Conservation (phyloP, 805 yeast genomes). For the Myxozyma kluyveri region DNA sequence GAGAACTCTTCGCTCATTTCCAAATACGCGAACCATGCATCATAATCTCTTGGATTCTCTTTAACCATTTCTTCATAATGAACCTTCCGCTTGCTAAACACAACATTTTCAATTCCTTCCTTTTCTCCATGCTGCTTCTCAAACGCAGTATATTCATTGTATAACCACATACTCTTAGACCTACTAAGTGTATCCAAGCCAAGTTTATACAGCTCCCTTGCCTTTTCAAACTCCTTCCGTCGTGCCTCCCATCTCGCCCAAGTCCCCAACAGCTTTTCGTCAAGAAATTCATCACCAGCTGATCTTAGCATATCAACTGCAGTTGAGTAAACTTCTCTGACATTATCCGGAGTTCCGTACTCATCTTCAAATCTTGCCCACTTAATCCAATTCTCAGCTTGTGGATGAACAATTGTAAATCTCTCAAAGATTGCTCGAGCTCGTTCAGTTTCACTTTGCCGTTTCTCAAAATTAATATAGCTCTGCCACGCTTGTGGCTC, state of each 20-base stretch:
- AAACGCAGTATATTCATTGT: conserved; percentile 51
- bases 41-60: conserved; percentile 57
- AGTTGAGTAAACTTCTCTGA: conserved; percentile 63
- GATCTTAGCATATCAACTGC: conserved; percentile 55
- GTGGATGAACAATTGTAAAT: conserved; percentile 54
- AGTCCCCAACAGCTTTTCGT: conserved; percentile 43
- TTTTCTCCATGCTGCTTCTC: conserved; percentile 63
- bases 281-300: conserved; percentile 34
- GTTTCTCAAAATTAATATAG: conserved; percentile 65
- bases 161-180: conserved; percentile 41
- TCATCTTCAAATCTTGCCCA: conserved; percentile 74
- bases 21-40: conserved; percentile 79
- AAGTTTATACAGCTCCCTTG: conserved; percentile 54
- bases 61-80: conserved; percentile 52
- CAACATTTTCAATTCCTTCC: conserved; percentile 52
- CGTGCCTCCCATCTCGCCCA: conserved; percentile 75
- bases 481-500: conserved; percentile 65
- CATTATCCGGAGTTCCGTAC: conserved; percentile 46
- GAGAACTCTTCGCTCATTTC: conserved; percentile 48
- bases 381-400: conserved; percentile 59
- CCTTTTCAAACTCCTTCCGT: conserved; percentile 60
- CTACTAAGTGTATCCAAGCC: conserved; percentile 49
- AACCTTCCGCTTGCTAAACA: conserved; percentile 53
- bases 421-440: conserved; percentile 58
- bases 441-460: conserved; percentile 58